Evolutionary conservation across 2,329 filamentous ascomycete species (phyloP).

Genomic region (Hymenoscyphus repandus): DNA sequence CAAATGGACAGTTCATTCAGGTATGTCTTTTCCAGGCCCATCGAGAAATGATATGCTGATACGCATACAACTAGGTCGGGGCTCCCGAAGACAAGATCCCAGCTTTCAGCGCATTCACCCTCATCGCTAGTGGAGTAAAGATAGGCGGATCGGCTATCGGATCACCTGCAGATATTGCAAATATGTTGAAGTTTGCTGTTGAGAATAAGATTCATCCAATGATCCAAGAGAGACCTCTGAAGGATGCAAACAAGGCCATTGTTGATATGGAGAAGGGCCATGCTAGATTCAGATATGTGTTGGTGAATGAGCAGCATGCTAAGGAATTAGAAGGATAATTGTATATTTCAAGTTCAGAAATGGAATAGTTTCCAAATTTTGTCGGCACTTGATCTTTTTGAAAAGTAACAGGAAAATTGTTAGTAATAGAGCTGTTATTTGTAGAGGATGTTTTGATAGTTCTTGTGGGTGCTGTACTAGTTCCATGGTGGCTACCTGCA

Average conservation of each 20-base stretch:
- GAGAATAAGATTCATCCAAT: slow-evolving; percentile 54
- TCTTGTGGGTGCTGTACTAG: not conserved
- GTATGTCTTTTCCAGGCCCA: slow-evolving; percentile 4
- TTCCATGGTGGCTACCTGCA: not conserved
- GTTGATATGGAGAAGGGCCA: slow-evolving; percentile 53
- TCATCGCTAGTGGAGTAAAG: slow-evolving; percentile 51
- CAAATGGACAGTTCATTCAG: slow-evolving; percentile 58
- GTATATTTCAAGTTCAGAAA: not conserved
- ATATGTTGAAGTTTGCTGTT: slow-evolving; percentile 57
- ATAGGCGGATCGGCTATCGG: slow-evolving; percentile 37
- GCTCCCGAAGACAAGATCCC: slow-evolving; percentile 56
- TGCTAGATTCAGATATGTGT: slow-evolving; percentile 45
- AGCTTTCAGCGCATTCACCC: slow-evolving; percentile 46
- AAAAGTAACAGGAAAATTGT: no score
- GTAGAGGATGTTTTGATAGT: no score
- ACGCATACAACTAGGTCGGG: slow-evolving; percentile 39
- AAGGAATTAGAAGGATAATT: slow-evolving; percentile 6
- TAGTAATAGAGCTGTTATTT: no score
- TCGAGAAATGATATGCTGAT: not conserved
- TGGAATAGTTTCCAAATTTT: no score
- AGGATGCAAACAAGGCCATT: slow-evolving; percentile 51
- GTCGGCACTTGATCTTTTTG: no score
- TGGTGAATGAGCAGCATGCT: slow-evolving; percentile 37
- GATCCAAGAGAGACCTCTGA: slow-evolving; percentile 51
- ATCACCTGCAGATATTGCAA: slow-evolving; percentile 48